Evolutionary conservation across 2,329 filamentous ascomycete species (phyloP).

Genomic region (Berkeleyomyces rouxiae): DNA sequence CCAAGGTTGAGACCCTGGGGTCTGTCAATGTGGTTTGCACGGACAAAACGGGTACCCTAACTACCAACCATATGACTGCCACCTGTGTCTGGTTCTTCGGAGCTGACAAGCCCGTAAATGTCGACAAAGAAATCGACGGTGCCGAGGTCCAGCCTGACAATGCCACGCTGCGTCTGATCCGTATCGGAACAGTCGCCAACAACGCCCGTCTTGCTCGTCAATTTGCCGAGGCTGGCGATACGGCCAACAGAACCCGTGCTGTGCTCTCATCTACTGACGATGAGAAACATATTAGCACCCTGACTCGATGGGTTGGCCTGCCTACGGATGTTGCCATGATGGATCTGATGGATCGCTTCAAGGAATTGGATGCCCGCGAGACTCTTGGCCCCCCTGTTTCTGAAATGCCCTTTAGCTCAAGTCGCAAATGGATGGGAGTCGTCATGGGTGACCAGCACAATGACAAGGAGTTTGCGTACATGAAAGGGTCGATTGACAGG

Average conservation of each 20-base stretch:
- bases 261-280: slow-evolving; percentile 73
- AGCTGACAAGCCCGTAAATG: slow-evolving; percentile 33
- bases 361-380: slow-evolving; percentile 79
- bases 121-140: slow-evolving; percentile 37
- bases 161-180: slow-evolving; percentile 63
- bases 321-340: slow-evolving; percentile 96
- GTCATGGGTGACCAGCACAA: slow-evolving; percentile 48
- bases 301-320: slow-evolving; percentile 87
- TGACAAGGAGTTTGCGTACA: slow-evolving; percentile 71
- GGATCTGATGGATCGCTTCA: slow-evolving; percentile 78
- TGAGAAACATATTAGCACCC: slow-evolving; percentile 27
- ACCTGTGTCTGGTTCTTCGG: slow-evolving; percentile 95
- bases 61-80: slow-evolving; percentile 95
- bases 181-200: slow-evolving; percentile 93
- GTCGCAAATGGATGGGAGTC: slow-evolving; percentile 98
- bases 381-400: slow-evolving; percentile 65
- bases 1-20: slow-evolving; percentile 90
- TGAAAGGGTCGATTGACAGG: slow-evolving; percentile 87
- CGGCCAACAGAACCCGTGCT: slow-evolving; percentile 31
- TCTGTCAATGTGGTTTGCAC: slow-evolving; percentile 99
- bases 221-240: slow-evolving; percentile 51
- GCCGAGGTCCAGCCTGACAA: slow-evolving; percentile 46
- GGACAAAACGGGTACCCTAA: slow-evolving; percentile 93
- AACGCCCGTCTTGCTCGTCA: slow-evolving; percentile 67
- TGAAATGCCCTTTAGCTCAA: slow-evolving; percentile 91